These are phyloP conservation scores for Elsinoe australis DNA, from an alignment of 2,329 filamentous ascomycete genomes.

Conservation along the genomic window DNA sequence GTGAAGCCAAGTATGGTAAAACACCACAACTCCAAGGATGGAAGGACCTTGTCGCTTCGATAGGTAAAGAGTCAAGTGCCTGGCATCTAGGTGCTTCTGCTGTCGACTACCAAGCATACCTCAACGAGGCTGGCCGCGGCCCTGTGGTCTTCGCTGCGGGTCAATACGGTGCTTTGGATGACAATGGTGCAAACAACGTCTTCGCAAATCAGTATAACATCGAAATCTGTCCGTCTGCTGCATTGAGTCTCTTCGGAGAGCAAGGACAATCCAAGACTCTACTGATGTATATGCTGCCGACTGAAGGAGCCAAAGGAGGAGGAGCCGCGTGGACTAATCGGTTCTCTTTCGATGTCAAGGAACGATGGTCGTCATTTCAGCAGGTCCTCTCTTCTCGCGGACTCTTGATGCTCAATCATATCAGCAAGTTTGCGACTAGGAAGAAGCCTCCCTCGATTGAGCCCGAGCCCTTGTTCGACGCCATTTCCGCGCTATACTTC, in stretches of 20 bases:
- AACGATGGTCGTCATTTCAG: neutral
- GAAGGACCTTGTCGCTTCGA: neutral
- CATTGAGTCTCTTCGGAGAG: neutral
- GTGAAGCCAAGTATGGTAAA: neutral
- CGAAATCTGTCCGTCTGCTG: neutral
- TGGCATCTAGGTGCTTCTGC: neutral
- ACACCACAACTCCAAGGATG: neutral
- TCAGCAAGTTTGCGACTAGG: neutral
- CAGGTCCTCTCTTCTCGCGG: neutral
- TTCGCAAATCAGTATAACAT: neutral
- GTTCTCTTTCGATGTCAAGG: neutral
- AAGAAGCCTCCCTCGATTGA: neutral
- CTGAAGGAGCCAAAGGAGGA: neutral
- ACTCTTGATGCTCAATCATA: neutral
- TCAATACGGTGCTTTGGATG: neutral
- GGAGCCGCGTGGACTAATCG: neutral
- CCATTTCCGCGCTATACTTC: neutral
- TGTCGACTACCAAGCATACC: neutral
- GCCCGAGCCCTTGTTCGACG: neutral
- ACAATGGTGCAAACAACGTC: neutral
- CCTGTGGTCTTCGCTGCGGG: neutral
- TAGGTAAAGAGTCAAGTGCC: neutral
- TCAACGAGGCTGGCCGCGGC: neutral
- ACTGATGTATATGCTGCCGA: neutral
- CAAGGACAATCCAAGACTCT: neutral